Evolutionary conservation across 805 yeast genomes (phyloP).

Genomic region (Schwanniomyces vanrijiae): DNA sequence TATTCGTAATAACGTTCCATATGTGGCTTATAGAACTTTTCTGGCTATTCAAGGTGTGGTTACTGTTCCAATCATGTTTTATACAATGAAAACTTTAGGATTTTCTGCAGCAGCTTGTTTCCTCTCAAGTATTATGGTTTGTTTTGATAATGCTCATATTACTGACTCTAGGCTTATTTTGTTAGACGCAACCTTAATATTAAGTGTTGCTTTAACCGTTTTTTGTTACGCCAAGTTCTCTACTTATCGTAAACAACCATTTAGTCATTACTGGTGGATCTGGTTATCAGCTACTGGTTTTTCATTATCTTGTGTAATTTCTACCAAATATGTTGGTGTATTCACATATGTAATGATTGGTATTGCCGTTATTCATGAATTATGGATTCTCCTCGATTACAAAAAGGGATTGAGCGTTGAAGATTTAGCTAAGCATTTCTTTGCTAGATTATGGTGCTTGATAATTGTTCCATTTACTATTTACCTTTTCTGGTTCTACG

Average conservation of each 20-base stretch:
- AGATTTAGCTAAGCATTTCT: conserved; percentile 65
- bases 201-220: conserved; percentile 80
- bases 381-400: conserved; percentile 84
- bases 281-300: conserved; percentile 88
- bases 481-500: conserved; percentile 86
- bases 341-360: conserved; percentile 90
- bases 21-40: conserved; percentile 75
- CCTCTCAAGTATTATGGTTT: conserved; percentile 72
- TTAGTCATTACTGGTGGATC: conserved; percentile 73
- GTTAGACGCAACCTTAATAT: conserved; percentile 84
- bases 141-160: conserved; percentile 88
- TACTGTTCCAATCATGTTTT: conserved; percentile 80
- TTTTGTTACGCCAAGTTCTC: conserved; percentile 79
- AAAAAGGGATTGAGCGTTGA: conserved; percentile 61
- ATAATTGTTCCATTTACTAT: conserved; percentile 78
- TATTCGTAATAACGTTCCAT: conserved; percentile 78
- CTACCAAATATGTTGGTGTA: conserved; percentile 95
- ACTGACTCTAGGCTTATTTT: conserved; percentile 88
- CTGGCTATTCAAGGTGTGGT: conserved; percentile 80
- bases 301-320: conserved; percentile 84
- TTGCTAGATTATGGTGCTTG: conserved; percentile 69
- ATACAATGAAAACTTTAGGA: conserved; percentile 82
- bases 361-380: conserved; percentile 75
- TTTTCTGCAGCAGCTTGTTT: conserved; percentile 76
- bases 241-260: conserved; percentile 63